Conservation (phyloP, 345 rosid species). For the Alliaria petiolata region DNA sequence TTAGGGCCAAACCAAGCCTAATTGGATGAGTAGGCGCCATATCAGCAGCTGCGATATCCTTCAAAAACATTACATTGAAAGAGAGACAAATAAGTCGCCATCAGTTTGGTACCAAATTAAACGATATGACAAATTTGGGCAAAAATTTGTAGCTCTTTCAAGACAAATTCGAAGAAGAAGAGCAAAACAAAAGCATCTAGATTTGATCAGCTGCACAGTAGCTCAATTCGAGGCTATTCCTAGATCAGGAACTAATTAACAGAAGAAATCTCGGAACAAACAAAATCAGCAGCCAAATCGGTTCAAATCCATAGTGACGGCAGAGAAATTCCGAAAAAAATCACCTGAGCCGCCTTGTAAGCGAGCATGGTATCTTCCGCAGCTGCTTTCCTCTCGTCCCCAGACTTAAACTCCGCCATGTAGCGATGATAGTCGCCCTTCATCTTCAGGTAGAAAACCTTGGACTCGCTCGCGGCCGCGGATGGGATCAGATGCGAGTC, state of each 20-base stretch:
- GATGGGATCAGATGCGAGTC: conserved; percentile 80
- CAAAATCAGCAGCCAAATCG: too few relatives aligned
- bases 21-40: conserved; percentile 93
- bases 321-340: too few relatives aligned
- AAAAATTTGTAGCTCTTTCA: too few relatives aligned
- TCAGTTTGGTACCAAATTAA: background rate
- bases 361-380: conserved; percentile 94
- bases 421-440: conserved; percentile 95
- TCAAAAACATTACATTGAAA: background rate
- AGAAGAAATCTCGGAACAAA: background rate
- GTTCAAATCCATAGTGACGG: too few relatives aligned
- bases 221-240: background rate
- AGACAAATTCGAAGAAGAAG: background rate
- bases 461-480: conserved; percentile 69
- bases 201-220: background rate
- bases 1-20: conserved; percentile 78
- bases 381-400: conserved; percentile 86
- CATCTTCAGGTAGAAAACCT: conserved; percentile 94
- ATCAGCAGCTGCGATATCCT: conserved; percentile 76
- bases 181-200: background rate
- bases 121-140: too few relatives aligned
- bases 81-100: background rate
- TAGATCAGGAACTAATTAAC: conserved; percentile 9
- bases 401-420: conserved; percentile 85
- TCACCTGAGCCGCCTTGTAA: conserved; percentile 96